Evolutionary conservation across 768 basidiomycete genomes (phyloP), one percentile per base, ranked within the genome.

Genomic region (Epithele typhae): DNA sequence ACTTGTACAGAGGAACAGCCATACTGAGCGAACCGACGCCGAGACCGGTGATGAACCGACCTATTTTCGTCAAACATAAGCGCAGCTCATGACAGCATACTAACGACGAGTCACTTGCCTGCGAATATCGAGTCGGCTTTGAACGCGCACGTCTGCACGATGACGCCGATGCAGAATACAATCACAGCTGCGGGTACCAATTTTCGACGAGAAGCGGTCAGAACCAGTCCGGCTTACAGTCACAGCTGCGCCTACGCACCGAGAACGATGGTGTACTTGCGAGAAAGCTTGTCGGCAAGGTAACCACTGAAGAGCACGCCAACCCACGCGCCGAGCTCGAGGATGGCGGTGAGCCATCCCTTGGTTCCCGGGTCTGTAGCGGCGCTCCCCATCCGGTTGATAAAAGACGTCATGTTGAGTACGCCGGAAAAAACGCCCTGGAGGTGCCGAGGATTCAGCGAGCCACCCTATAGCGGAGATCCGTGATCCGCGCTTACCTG

Each of bases 1-100:
- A 61, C 63, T 89, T 89, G 72, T 86, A 88, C 30, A 90, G 71
- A 1, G 88, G 88, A 10, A 91, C 87, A n/a, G 77, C 76, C 85
- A 88, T 88, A 55, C 82, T 85, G 18, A 90, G 68, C 3, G 86
- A 85, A 10, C 88, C 88, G 15, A 91, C 84, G 40, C 86, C 88
- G 37, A 89, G 65, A 74, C 88, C 88, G 41, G 85, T 87, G 43
- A 90, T 65, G 55, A 87, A 88, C 22, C 87, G 80, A 43, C 86
- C 72, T 65, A 30, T 30, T 14, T 30, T 30, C 27, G 14, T 7
- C 27, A 7, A 30, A 30, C 27, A 30, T 30, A 7, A n/a, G n/a
- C n/a, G n/a, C n/a, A n/a, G n/a, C n/a, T n/a, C n/a, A n/a, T n/a
- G n/a, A n/a, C n/a, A n/a, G n/a, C n/a, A n/a, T n/a, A n/a, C n/a